phyloP scores from a whole-genome alignment of 2,329 filamentous ascomycete species.

The Verticillium nubilum region DNA sequence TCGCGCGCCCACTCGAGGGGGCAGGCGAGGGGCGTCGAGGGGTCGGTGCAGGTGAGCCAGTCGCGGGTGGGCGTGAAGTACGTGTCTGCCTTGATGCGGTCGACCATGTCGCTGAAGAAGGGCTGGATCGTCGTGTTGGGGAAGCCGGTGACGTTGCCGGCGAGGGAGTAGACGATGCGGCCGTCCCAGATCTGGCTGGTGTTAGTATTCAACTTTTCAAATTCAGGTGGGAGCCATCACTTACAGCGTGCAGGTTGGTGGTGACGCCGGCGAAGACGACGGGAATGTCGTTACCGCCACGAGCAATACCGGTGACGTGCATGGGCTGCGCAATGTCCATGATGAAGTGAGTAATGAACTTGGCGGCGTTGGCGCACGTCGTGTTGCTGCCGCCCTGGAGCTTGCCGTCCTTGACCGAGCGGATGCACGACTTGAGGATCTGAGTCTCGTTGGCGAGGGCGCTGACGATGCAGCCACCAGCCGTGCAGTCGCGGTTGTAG shows the following conservation, averaged over 20 bases:
- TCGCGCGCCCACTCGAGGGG: slow-evolving; percentile 3
- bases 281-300: slow-evolving; percentile 27
- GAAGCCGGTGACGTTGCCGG: not conserved
- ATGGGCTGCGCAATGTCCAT: slow-evolving; percentile 13
- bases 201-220: not conserved
- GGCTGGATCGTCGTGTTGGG: not conserved
- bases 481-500: slow-evolving; percentile 11
- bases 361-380: slow-evolving; percentile 18
- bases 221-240: not conserved
- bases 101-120: slow-evolving; percentile 2
- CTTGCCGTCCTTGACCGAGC: slow-evolving; percentile 1
- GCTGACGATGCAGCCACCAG: slow-evolving; percentile 11
- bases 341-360: slow-evolving; percentile 15
- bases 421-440: slow-evolving; percentile 3
- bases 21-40: not conserved
- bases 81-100: not conserved
- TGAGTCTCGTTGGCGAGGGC: slow-evolving; percentile 10
- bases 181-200: slow-evolving; percentile 1
- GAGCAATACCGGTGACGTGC: slow-evolving; percentile 11
- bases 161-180: slow-evolving; percentile 3
- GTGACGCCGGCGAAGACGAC: slow-evolving; percentile 45
- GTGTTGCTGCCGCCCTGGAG: slow-evolving; percentile 19
- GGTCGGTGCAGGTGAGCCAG: not conserved
- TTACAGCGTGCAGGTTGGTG: slow-evolving; percentile 51
- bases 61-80: not conserved